Conservation (phyloP, 1,139 yeast genomes). For the Arxiozyma slooffiae region DNA sequence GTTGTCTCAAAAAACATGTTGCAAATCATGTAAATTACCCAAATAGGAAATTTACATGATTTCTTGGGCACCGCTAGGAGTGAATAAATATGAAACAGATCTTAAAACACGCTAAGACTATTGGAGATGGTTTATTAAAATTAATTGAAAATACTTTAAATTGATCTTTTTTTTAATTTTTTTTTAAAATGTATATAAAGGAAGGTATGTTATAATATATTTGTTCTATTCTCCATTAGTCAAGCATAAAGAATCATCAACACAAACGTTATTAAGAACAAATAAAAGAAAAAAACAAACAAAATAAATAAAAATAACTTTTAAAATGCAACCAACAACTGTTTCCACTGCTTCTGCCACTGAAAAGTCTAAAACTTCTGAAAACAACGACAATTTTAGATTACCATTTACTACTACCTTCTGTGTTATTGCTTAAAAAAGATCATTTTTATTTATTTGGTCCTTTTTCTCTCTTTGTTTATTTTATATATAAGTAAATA, state of each 20-base stretch:
- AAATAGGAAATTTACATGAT: background rate
- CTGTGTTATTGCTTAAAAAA: conserved; percentile 21
- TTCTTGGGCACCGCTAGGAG: background rate
- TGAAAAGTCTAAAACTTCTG: conserved; percentile 21
- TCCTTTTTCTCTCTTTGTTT: conserved; percentile 1
- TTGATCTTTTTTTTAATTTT: background rate
- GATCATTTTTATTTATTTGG: background rate
- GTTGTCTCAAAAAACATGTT: background rate
- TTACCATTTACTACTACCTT: conserved; percentile 7
- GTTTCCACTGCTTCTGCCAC: conserved; percentile 16
- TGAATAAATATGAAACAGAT: background rate
- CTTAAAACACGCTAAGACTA: background rate
- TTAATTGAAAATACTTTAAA: too few species aligned
- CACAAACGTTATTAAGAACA: background rate
- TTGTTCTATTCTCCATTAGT: background rate
- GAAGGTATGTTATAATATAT: background rate
- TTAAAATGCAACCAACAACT: conserved; percentile 24
- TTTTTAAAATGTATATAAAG: background rate
- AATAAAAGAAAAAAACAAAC: conserved; percentile 1
- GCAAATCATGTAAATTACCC: conserved; percentile 2
- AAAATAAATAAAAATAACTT: background rate
- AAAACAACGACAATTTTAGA: conserved; percentile 25
- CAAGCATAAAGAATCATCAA: conserved; percentile 1
- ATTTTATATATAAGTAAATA: too few species aligned
- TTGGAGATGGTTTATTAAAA: background rate